phyloP scores from a whole-genome alignment of 441 rosid species.

The Populus tomentosa region DNA sequence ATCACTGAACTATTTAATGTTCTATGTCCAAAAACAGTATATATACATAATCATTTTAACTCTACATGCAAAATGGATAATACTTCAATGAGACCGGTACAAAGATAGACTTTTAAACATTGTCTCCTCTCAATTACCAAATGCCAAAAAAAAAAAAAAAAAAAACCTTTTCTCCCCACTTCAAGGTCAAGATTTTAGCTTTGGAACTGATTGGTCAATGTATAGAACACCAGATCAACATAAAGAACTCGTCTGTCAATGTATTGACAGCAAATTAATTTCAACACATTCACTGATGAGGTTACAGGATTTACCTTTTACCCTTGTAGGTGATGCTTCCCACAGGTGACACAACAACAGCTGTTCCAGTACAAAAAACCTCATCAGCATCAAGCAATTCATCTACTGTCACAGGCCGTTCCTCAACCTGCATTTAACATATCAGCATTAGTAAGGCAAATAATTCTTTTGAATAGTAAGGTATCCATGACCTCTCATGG shows the following conservation, averaged over 20 bases:
- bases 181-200: neutral
- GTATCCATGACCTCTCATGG: neutral
- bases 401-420: constrained; percentile 60
- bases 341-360: constrained; percentile 92
- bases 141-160: neutral
- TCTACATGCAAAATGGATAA: no score
- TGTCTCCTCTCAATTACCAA: neutral
- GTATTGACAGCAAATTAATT: no score
- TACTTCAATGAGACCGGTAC: neutral
- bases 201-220: no score
- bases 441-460: constrained; percentile 2
- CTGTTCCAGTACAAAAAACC: constrained; percentile 95
- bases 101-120: no score
- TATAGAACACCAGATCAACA: no score
- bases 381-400: constrained; percentile 92
- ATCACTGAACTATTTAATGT: no score
- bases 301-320: constrained; percentile 41
- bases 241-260: no score
- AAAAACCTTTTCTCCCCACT: no score
- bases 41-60: no score
- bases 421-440: constrained; percentile 60
- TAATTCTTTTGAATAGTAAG: neutral
- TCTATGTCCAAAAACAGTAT: no score
- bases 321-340: constrained; percentile 83
- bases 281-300: neutral